Percentiles rank a stretch among this genome's conserved stretches.
Evolutionary conservation across 352 stramenopile species (phyloP).

Genomic region (Phytophthora podocarpi): DNA sequence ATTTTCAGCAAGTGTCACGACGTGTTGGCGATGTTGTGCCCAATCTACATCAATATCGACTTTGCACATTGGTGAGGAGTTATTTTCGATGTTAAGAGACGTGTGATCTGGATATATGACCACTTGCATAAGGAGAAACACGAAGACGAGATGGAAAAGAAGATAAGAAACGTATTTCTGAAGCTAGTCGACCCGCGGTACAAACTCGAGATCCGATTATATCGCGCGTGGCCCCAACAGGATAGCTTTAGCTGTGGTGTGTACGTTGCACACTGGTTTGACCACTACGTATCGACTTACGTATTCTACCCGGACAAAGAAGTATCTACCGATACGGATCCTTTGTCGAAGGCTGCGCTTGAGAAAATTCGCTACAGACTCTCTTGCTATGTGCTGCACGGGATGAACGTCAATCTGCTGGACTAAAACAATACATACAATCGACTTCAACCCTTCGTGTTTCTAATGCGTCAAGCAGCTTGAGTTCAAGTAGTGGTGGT

Average conservation of each 20-base stretch:
- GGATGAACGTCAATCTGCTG: too few relatives aligned
- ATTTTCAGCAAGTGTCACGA: slow-evolving; percentile 8
- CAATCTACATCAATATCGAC: too few relatives aligned
- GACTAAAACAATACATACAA: too few relatives aligned
- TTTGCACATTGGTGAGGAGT: background rate
- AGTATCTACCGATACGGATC: background rate
- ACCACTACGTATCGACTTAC: background rate
- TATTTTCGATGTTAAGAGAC: slow-evolving; percentile 6
- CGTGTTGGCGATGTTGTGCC: background rate
- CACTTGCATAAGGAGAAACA: background rate
- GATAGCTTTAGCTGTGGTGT: slow-evolving; percentile 9
- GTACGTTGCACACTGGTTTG: slow-evolving; percentile 8
- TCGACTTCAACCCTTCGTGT: too few relatives aligned
- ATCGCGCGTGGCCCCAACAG: background rate
- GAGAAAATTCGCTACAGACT: slow-evolving; percentile 5
- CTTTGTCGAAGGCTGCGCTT: background rate
- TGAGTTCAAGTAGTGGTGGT: too few relatives aligned
- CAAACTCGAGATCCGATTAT: background rate
- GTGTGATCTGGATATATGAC: slow-evolving; percentile 2
- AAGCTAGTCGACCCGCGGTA: background rate
- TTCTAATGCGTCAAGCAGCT: too few relatives aligned
- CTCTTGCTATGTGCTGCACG: slow-evolving; percentile 7
- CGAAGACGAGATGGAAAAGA: background rate
- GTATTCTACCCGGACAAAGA: background rate
- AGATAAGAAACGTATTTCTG: background rate